Conservation (phyloP, 2,329 filamentous ascomycete genomes). For the Cercospora sesami region DNA sequence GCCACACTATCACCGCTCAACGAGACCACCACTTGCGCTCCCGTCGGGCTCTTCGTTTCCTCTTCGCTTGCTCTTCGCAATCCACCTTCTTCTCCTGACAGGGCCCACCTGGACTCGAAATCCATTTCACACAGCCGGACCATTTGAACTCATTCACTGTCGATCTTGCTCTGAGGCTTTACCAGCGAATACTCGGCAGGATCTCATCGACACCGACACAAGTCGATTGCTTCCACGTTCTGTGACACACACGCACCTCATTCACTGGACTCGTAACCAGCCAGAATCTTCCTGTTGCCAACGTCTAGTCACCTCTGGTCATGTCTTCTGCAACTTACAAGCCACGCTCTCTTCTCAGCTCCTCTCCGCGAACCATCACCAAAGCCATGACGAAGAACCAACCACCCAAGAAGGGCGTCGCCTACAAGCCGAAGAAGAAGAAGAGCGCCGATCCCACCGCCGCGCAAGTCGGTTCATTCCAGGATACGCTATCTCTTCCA, state of each 20-base stretch:
- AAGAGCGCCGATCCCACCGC: neutral
- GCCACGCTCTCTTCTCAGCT: neutral
- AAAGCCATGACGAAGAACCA: neutral
- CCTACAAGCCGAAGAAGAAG: neutral
- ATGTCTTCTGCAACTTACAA: slow-evolving; percentile 1
- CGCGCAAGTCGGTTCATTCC: neutral
- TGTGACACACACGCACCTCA: neutral
- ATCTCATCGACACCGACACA: neutral
- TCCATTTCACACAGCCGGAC: neutral
- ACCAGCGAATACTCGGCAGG: neutral
- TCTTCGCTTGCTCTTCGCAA: neutral
- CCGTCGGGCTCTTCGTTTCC: neutral
- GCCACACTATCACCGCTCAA: too few species aligned
- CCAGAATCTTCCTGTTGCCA: neutral
- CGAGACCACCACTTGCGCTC: neutral
- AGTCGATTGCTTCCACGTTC: neutral
- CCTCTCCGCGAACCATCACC: neutral
- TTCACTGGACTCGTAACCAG: neutral
- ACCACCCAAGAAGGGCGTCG: neutral
- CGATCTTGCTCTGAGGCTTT: neutral
- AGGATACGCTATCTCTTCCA: neutral
- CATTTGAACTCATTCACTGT: neutral
- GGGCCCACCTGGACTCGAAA: neutral
- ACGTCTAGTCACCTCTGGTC: neutral
- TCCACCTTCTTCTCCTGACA: too few species aligned